Base-by-base conservation (phyloP, 805 yeast genomes). In the Huiozyma sinensis region DNA sequence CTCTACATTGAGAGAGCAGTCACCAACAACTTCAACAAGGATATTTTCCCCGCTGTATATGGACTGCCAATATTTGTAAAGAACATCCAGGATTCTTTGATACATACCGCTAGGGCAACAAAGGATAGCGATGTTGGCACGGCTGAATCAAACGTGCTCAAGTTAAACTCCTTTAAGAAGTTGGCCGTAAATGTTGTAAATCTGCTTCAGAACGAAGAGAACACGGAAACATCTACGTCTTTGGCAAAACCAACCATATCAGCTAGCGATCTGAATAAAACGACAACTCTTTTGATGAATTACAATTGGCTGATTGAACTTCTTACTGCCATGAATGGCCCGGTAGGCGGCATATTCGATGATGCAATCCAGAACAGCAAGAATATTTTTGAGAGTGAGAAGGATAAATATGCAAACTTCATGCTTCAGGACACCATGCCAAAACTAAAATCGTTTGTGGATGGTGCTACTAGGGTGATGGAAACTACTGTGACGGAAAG, bases 391-490 rank as follows among this genome's bases (percentile, higher is more conserved):
- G 63, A 49, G 45, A 50, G 39, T 24, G 65, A 54, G 42, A 62
- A 50, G 66, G 73, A 59, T 45, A 45, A 48, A 1, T 81, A 77
- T 58, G 70, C 78, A 9, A 58, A 57, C n/a, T 53, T 52, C n/a
- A 60, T 80, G 11, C 57, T 78, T 36, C 61, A 66, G 44, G 69
- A 79, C 39, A 69, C 77, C 27, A 69, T 87, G 54, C 90, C 92
- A 0, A 82, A 81, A 54, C 54, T 88, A 41, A 65, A 76, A 11
- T 77, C 75, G 28, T 81, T 84, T 57, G 74, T 87, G 2, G 70
- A 71, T 36, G 84, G 80, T 33, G 75, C 79, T 36, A 82, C 80
- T 46, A 70, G 73, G 2, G 58, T 79, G 9, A 58, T 68, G 3
- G 50, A 49, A 34, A 47, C 41, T 8, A 30, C 38, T 7, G 35